phyloP scores from a whole-genome alignment of 2,329 filamentous ascomycete species.

The Cladophialophora yegresii region DNA sequence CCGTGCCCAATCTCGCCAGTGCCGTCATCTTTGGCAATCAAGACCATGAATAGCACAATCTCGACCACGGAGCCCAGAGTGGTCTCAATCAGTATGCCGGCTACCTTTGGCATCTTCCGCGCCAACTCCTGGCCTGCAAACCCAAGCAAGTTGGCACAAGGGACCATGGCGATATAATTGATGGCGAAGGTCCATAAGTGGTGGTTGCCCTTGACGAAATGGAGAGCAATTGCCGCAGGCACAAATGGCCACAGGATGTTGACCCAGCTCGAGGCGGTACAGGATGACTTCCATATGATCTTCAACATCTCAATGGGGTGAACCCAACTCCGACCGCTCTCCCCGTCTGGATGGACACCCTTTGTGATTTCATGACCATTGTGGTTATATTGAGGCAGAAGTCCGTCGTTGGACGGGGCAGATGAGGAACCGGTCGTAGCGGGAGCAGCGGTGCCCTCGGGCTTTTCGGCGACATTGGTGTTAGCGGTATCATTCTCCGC shows the following conservation, averaged over 20 bases:
- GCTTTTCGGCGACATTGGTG: constrained; percentile 23
- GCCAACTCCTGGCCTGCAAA: constrained; percentile 73
- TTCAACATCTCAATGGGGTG: constrained; percentile 64
- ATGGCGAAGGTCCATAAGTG: constrained; percentile 68
- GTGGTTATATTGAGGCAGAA: constrained; percentile 32
- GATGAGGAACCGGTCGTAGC: constrained; percentile 7
- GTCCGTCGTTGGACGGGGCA: constrained; percentile 12
- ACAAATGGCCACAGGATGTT: constrained; percentile 77
- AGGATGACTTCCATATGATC: constrained; percentile 66
- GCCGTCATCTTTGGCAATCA: constrained; percentile 57
- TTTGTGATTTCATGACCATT: constrained; percentile 40
- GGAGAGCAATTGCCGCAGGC: constrained; percentile 68
- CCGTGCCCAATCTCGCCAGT: constrained; percentile 37
- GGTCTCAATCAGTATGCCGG: constrained; percentile 54
- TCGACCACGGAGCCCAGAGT: constrained; percentile 74
- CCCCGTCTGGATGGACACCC: constrained; percentile 56
- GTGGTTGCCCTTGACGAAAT: constrained; percentile 57
- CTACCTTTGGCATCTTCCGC: constrained; percentile 72
- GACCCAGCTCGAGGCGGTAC: constrained; percentile 63
- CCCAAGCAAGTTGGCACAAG: constrained; percentile 72
- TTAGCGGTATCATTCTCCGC: background rate
- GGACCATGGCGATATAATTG: constrained; percentile 76
- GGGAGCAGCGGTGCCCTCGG: constrained; percentile 9
- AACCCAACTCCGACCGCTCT: constrained; percentile 68
- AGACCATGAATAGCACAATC: constrained; percentile 77